Conservation (phyloP, 1,284 basidiomycete species). For the Spongispora temasekensis region DNA sequence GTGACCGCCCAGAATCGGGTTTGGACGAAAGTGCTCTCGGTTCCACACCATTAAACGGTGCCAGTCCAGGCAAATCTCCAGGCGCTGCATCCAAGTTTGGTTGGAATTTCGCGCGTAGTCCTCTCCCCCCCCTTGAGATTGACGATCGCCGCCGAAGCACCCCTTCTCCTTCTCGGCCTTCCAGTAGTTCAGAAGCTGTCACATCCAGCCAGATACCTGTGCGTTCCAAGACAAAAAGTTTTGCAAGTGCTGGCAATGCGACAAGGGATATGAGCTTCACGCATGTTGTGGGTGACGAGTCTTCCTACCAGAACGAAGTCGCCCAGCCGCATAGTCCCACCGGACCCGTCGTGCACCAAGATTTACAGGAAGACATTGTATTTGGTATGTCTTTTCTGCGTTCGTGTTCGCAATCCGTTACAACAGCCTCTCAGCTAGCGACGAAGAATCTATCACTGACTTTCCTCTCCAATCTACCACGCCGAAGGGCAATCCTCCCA, state of each 20-base stretch:
- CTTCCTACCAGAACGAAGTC: conserved; percentile 28
- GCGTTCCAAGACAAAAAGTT: conserved; percentile 35
- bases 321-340: conserved; percentile 29
- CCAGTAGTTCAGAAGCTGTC: conserved; percentile 25
- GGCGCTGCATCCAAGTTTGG: conserved; percentile 39
- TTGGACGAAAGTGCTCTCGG: conserved; percentile 3
- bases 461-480: conserved; percentile 25
- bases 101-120: conserved; percentile 42
- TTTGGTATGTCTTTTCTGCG: conserved; percentile 33
- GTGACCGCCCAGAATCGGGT: conserved; percentile 1
- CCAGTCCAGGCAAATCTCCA: conserved; percentile 18
- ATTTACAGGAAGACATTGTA: conserved; percentile 33
- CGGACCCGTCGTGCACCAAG: conserved; percentile 26
- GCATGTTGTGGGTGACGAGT: conserved; percentile 22
- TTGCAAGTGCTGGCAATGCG: conserved; percentile 14
- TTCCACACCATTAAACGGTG: conserved; percentile 1
- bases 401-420: background rate
- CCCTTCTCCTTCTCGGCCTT: conserved; percentile 30
- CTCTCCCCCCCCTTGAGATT: conserved; percentile 42
- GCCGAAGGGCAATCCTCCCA: conserved; percentile 26
- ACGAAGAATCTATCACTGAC: conserved; percentile 36
- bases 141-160: conserved; percentile 33
- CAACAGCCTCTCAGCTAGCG: conserved; percentile 37
- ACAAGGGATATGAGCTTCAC: conserved; percentile 34
- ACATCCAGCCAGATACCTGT: conserved; percentile 48